Evolutionary conservation across 371 early-diverging fungal genomes (phyloP), one percentile per base, ranked within the genome.

Genomic region (Mortierella sp.): DNA sequence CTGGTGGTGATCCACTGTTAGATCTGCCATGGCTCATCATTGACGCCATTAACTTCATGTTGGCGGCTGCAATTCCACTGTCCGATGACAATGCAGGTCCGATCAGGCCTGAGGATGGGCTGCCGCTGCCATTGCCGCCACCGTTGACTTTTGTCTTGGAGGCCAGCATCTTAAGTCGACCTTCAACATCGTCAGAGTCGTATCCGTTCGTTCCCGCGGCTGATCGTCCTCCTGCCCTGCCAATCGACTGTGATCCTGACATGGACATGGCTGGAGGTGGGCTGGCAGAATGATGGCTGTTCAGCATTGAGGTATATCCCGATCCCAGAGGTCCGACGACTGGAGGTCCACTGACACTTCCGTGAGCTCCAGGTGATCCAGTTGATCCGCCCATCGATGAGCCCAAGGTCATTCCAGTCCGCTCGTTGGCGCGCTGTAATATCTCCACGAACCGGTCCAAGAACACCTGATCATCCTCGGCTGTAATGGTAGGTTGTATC

Each of bases 391-490:
- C 56, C 66, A 56, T 50, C 55, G 57, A 76, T 47, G 44, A 73
- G 65, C 49, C 66, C 65, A 43, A 17, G 15, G 34, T 57, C 68
- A 28, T 60, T 43, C 41, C 68, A 11, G 64, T 39, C 14, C 65
- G 60, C 37, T 79, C 65, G 53, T 54, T 72, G 21, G 80, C 79
- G 41, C 81, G 80, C 56, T 90, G 86, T 61, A 92, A 82, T 4
- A 88, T 86, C 15, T 89, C 92, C 50, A 86, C 86, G 78, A 92
- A 91, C 19, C 90, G 82, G 50, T 92, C 91, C 51, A 95, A 79
- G 79, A 96, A 95, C 9, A 79, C 80, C 64, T 96, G 95, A 60
- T 96, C 94, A 53, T 93, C 92, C 67, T 94, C 94, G 5, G 93
- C 92, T 1, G 79, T 60, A n/a, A 81, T 66, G 9, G 81, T 31